Evolutionary conservation across 1,284 basidiomycete genomes (phyloP), one percentile per base, ranked within the genome.

Genomic region (Irpex rosettiformis): DNA sequence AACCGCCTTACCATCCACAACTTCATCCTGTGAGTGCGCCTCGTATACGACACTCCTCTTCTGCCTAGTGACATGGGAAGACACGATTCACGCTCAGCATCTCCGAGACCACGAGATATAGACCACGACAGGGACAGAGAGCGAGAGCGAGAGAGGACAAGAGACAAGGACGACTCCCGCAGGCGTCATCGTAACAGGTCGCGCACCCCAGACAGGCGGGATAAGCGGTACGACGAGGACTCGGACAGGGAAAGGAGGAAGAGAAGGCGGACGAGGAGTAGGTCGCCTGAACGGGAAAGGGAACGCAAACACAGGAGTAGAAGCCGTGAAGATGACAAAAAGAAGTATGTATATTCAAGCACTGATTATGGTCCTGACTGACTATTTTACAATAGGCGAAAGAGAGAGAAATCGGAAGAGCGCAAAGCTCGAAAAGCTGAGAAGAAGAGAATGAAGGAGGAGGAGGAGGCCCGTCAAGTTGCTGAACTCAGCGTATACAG

Each of bases 401-500:
- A 91, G 75, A 78, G 93, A 66, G 82, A 94, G 74, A 91, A 84
- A 70, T 92, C 86, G 43, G 88, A 86, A 68, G 90, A 93, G 66
- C 77, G 87, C 42, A 85, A 77, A 65, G 86, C 86, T 37, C 84
- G 91, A 55, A 95, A 93, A 71, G 88, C 86, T 2, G 89, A 93
- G 67, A 91, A 92, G 72, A 87, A 84, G 67, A 82, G 91, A 47
- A 83, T 88, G 57, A 86, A 79, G 62, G 93, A 94, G 62, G 90
- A 95, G 60, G 92, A 95, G 66, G 92, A 94, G 68, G 86, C 90
- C 22, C 87, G 93, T 43, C 86, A 91, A 67, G 86, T 95, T 7
- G 93, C 94, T 5, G 91, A 93, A 71, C 80, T 96, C 43, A 93
- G 92, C 65, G 88, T 95, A 62, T 98, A 98, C 78, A 95, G 93